A percentile compares a stretch with the other conserved stretches of the same genome.
These are phyloP conservation scores for Skeletonema tropicum DNA, from an alignment of 108 stramenopile genomes.

Conservation along the genomic window DNA sequence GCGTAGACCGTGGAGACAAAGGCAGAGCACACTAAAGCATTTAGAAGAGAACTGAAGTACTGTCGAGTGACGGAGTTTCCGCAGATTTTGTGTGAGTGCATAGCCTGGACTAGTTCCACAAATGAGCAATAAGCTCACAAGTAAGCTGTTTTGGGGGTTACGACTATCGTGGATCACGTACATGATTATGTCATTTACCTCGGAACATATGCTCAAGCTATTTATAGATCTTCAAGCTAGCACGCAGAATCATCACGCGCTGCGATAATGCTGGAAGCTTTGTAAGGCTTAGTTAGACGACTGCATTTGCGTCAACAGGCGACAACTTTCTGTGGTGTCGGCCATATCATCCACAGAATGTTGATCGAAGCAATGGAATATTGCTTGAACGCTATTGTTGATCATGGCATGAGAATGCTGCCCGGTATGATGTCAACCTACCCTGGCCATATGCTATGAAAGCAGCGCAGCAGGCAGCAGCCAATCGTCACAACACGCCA, in stretches of 20 bases:
- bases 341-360: constrained; percentile 60
- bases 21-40: no score
- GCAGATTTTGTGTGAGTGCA: constrained; percentile 44
- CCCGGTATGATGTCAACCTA: constrained; percentile 33
- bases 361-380: no score
- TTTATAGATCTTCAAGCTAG: no score
- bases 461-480: not conserved
- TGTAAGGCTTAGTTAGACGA: constrained; percentile 23
- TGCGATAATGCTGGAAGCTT: constrained; percentile 71
- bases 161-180: constrained; percentile 14
- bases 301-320: constrained; percentile 23
- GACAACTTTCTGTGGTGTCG: constrained; percentile 54
- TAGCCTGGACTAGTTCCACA: constrained; percentile 18
- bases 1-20: no score
- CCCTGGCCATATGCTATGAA: constrained; percentile 66
- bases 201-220: no score
- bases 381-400: constrained; percentile 55
- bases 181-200: no score
- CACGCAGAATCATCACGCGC: no score
- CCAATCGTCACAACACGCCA: constrained; percentile 9
- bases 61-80: constrained; percentile 47
- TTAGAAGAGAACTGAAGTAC: not conserved
- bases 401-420: constrained; percentile 57
- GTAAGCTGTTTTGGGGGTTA: not conserved
- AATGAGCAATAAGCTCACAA: constrained; percentile 11